These are phyloP conservation scores for Diplodia seriata DNA, from an alignment of 2,329 filamentous ascomycete genomes.

Conservation along the genomic window DNA sequence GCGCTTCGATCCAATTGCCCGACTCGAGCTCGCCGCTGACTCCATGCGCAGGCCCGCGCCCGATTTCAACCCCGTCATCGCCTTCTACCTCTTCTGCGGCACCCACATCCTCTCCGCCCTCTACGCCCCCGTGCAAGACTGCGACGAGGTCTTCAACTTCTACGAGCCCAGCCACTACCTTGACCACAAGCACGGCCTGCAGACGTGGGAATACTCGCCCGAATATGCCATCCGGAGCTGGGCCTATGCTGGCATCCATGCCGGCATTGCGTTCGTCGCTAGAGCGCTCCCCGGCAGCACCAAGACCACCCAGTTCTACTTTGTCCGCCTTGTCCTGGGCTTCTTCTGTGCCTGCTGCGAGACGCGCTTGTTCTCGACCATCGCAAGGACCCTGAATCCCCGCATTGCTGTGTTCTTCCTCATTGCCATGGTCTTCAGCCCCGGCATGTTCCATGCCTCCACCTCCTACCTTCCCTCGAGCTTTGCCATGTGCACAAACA, in stretches of 20 bases:
- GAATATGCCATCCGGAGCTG: constrained; percentile 95
- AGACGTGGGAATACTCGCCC: constrained; percentile 99
- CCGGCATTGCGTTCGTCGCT: constrained; percentile 70
- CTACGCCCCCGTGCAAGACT: constrained; percentile 93
- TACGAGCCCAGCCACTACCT: constrained; percentile 98
- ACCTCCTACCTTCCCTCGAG: constrained; percentile 88
- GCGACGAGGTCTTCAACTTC: constrained; percentile 98
- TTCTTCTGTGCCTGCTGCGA: constrained; percentile 81
- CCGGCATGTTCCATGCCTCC: constrained; percentile 93
- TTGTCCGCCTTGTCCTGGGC: constrained; percentile 77
- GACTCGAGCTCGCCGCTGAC: constrained; percentile 54
- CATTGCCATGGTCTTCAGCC: constrained; percentile 75
- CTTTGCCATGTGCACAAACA: constrained; percentile 94
- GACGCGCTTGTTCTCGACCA: constrained; percentile 78
- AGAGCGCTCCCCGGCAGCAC: constrained; percentile 58
- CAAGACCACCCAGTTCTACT: constrained; percentile 78
- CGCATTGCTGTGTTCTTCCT: constrained; percentile 87
- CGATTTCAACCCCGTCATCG: constrained; percentile 70
- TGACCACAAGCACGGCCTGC: constrained; percentile 86
- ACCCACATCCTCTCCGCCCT: constrained; percentile 78
- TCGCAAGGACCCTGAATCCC: constrained; percentile 78
- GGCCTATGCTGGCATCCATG: constrained; percentile 85
- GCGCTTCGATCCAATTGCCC: constrained; percentile 5
- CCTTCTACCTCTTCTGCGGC: constrained; percentile 80
- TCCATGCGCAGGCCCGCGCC: constrained; percentile 39